phyloP scores from a whole-genome alignment of 352 stramenopile species.

The Blastocystis sp. region DNA sequence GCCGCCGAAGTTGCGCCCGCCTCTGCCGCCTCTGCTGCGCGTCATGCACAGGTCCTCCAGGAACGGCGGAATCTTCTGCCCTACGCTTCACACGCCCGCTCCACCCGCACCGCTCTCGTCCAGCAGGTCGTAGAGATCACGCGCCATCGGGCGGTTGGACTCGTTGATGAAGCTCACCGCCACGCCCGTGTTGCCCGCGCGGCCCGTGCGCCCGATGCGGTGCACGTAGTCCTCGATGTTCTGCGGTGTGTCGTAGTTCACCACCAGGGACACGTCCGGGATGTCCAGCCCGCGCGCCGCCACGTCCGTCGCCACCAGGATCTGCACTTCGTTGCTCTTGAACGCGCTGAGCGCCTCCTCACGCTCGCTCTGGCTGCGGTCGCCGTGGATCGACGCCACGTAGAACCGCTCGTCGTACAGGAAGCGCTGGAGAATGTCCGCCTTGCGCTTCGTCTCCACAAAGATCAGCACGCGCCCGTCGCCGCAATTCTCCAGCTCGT shows the following conservation, averaged over 20 bases:
- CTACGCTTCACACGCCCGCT: conserved; percentile 5
- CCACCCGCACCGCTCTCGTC: conserved; percentile 79
- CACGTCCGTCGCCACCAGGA: conserved; percentile 97
- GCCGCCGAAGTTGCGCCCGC: conserved; percentile 39
- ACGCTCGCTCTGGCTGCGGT: conserved; percentile 75
- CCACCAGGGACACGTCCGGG: conserved; percentile 87
- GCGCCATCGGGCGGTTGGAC: conserved; percentile 92
- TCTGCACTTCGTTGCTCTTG: conserved; percentile 82
- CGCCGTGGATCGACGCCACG: conserved; percentile 92
- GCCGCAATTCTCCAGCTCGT: conserved; percentile 87
- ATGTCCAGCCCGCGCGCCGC: conserved; percentile 97
- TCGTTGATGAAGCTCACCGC: conserved; percentile 97
- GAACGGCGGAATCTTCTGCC: conserved; percentile 61
- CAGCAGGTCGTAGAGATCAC: conserved; percentile 92
- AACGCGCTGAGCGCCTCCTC: conserved; percentile 84
- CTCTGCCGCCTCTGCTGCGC: conserved; percentile 13
- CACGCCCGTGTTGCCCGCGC: conserved; percentile 93
- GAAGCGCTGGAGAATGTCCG: conserved; percentile 91
- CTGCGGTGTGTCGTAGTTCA: conserved; percentile 96
- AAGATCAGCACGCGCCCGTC: conserved; percentile 82
- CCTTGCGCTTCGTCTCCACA: conserved; percentile 94
- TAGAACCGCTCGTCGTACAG: conserved; percentile 86
- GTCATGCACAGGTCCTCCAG: conserved; percentile 59
- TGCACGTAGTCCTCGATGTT: conserved; percentile 99
- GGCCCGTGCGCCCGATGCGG: conserved; percentile 95